Evolutionary conservation across 208 protist genomes (phyloP), one percentile per base, ranked within the genome.

Genomic region (Trichomonas gallinae): DNA sequence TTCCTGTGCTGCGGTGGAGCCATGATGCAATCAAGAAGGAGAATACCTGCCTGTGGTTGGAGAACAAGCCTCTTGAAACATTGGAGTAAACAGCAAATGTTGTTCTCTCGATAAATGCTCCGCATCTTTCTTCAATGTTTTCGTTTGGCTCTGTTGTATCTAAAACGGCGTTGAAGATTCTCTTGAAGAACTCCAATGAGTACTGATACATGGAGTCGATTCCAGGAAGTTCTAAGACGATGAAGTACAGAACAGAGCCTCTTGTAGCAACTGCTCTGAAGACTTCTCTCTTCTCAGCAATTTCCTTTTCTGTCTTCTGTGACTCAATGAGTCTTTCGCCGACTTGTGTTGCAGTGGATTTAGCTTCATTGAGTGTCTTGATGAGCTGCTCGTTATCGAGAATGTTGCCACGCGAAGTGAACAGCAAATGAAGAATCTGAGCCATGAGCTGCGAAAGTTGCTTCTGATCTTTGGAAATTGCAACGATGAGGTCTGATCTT

Each of bases 61-160:
- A 99, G 97, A 99, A 99, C 0, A 99, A 98, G 21, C 99, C 99
- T 81, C 99, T 98, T 97, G 98, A 99, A 82, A 99, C 98, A 97
- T 99, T 99, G 42, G 97, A 97, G 97, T 99, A 99, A 58, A 99
- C 96, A 31, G 98, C 97, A 38, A 97, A 96, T 6, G 99, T 99
- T 45, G 99, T 96, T 96, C 97, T 97, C 21, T 96, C 96, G 96
- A 98, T 98, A 36, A 99, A 98, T 36, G 97, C 97, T 6, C 97
- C 46, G 31, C 99, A 98, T 96, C 98, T 98, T 15, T 97, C 97
- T 36, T 97, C 96, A 31, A 99, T 97, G 31, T 99, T 98, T 46
- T 98, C 58, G 0, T 45, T 51, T 51, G 98, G 96, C 98, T 98
- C 97, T 91, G 97, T 98, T 36, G 97, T 97, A 63, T 98, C 97